phyloP scores from a whole-genome alignment of 2,329 filamentous ascomycete species.

The Neoarthrinium moseri region DNA sequence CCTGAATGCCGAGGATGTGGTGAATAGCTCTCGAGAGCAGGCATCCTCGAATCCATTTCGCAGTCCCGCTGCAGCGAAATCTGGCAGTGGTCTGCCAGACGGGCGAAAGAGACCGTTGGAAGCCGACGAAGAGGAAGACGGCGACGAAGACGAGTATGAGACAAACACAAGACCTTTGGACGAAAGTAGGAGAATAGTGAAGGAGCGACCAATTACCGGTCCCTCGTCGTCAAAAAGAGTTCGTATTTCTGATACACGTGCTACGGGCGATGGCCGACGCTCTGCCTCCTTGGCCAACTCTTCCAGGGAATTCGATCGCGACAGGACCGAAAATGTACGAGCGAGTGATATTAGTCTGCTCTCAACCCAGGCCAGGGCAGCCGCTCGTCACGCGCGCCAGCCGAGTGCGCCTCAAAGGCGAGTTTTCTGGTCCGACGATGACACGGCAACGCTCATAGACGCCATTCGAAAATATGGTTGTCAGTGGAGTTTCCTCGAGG shows the following conservation, averaged over 20 bases:
- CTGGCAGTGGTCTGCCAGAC: slow-evolving; percentile 5
- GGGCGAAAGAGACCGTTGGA: slow-evolving; percentile 9
- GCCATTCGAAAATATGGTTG: slow-evolving; percentile 37
- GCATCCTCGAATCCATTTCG: not conserved
- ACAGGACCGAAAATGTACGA: not conserved
- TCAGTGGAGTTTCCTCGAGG: slow-evolving; percentile 38
- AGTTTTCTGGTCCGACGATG: slow-evolving; percentile 40
- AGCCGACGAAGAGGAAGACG: slow-evolving; percentile 9
- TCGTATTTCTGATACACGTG: not conserved
- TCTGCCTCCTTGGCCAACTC: not conserved
- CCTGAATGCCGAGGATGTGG: not conserved
- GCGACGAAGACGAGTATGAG: slow-evolving; percentile 19
- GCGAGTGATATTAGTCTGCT: not conserved
- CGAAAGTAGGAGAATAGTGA: slow-evolving; percentile 9
- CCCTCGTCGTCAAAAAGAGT: not conserved
- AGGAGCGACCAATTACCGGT: not conserved
- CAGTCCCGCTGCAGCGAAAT: not conserved
- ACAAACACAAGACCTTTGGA: slow-evolving; percentile 20
- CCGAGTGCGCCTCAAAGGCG: slow-evolving; percentile 31
- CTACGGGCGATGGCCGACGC: not conserved
- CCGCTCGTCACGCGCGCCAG: slow-evolving; percentile 10
- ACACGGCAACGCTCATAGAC: slow-evolving; percentile 39
- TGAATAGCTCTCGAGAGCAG: not conserved
- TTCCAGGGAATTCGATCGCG: not conserved
- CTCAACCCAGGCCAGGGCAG: not conserved